phyloP scores from a whole-genome alignment of 2,329 filamentous ascomycete species.

The Xylariaceae sp. region DNA sequence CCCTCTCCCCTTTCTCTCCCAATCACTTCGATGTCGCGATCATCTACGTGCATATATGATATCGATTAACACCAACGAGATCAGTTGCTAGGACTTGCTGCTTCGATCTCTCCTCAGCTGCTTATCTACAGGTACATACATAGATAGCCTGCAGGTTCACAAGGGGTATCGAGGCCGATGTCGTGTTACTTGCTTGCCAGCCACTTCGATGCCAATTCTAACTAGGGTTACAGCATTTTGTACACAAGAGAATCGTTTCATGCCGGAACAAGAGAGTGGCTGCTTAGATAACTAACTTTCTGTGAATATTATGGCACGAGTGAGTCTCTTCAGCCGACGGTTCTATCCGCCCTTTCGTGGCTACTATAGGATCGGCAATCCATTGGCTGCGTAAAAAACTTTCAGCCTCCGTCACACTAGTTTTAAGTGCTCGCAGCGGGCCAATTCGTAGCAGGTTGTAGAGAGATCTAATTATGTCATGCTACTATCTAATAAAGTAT shows the following conservation, averaged over 20 bases:
- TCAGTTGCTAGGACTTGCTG: background rate
- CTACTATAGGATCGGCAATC: background rate
- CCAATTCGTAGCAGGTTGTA: background rate
- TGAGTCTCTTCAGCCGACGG: background rate
- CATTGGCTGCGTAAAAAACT: slow-evolving; percentile 15
- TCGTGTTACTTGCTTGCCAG: background rate
- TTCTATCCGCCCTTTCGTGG: background rate
- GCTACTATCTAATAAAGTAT: too few species aligned
- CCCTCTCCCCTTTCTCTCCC: slow-evolving; percentile 15
- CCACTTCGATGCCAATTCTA: background rate
- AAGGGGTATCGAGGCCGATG: background rate
- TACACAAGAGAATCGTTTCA: background rate
- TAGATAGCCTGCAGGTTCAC: background rate
- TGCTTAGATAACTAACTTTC: background rate
- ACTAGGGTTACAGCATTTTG: background rate
- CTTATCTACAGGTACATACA: background rate
- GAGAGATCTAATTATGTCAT: background rate
- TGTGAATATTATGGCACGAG: background rate
- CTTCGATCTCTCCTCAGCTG: slow-evolving; percentile 12
- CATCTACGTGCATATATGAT: slow-evolving; percentile 20
- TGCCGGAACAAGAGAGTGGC: background rate
- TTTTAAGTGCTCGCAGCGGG: background rate
- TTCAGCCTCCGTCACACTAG: slow-evolving; percentile 22
- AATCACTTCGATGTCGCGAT: slow-evolving; percentile 12
- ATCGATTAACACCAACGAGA: slow-evolving; percentile 13